These are phyloP conservation scores for Vitis hybrid DNA, from an alignment of 177 flowering plant genomes.

Conservation along the genomic window DNA sequence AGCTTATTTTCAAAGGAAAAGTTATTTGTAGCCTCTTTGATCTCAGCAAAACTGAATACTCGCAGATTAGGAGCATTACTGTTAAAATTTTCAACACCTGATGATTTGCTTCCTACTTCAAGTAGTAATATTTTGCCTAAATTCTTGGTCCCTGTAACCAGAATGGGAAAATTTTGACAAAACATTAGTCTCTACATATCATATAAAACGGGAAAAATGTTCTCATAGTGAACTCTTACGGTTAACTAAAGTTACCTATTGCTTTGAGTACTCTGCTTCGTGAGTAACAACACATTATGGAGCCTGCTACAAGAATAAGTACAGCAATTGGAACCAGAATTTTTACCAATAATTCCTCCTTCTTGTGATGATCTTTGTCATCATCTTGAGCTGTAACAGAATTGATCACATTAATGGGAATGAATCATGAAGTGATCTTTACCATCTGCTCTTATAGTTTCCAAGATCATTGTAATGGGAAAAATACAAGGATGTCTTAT, in stretches of 20 bases:
- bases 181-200: neutral
- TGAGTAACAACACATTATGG: constrained; percentile 4
- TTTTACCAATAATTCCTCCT: constrained; percentile 8
- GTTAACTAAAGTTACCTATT: constrained; percentile 11
- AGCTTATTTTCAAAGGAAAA: constrained; percentile 31
- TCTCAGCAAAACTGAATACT: constrained; percentile 16
- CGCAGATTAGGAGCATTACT: constrained; percentile 14
- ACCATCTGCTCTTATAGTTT: too few relatives aligned
- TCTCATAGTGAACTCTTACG: neutral
- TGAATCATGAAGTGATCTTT: neutral
- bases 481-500: too few relatives aligned
- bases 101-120: neutral
- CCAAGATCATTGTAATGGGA: too few relatives aligned
- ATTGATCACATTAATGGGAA: neutral
- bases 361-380: constrained; percentile 5
- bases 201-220: neutral
- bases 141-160: neutral
- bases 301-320: constrained; percentile 1
- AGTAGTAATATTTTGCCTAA: neutral
- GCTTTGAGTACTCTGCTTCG: neutral
- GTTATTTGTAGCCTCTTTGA: constrained; percentile 28
- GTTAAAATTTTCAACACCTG: neutral
- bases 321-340: constrained; percentile 13
- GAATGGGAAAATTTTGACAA: neutral
- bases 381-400: constrained; percentile 17